phyloP scores from a whole-genome alignment of 2,329 filamentous ascomycete species.

The Colletotrichum graminicola region DNA sequence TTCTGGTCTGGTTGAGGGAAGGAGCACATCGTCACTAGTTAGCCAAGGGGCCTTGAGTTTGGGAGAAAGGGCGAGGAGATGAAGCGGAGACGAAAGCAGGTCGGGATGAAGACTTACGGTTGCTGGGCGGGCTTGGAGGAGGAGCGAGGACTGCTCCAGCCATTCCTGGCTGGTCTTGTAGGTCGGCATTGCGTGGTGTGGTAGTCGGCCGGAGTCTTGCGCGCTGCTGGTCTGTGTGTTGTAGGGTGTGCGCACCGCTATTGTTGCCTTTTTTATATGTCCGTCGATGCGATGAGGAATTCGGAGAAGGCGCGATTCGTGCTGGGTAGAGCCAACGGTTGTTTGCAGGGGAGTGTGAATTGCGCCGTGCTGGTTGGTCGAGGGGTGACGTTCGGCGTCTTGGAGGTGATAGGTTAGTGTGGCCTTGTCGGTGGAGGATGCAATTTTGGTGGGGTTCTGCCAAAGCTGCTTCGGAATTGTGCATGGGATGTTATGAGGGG shows the following conservation, averaged over 20 bases:
- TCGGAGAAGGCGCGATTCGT: no score
- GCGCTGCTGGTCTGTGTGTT: not conserved
- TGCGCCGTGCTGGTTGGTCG: slow-evolving; percentile 12
- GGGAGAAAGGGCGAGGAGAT: not conserved
- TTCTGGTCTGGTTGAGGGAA: slow-evolving; percentile 73
- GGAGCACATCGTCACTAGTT: slow-evolving; percentile 21
- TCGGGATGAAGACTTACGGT: slow-evolving; percentile 70
- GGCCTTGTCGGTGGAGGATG: slow-evolving; percentile 22
- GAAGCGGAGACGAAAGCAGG: not conserved
- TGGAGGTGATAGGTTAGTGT: not conserved
- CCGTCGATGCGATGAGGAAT: not conserved
- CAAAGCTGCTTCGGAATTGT: not conserved
- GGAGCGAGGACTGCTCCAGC: slow-evolving; percentile 87
- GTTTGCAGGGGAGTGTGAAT: slow-evolving; percentile 8
- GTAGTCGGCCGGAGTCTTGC: slow-evolving; percentile 7
- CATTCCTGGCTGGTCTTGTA: slow-evolving; percentile 88
- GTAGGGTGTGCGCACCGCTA: not conserved
- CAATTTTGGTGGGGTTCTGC: slow-evolving; percentile 37
- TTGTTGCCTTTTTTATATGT: not conserved
- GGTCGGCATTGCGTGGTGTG: slow-evolving; percentile 76
- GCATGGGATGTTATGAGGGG: slow-evolving; percentile 13
- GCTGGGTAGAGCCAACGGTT: not conserved
- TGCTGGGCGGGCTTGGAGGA: slow-evolving; percentile 86
- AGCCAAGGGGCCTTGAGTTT: not conserved
- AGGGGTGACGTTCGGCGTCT: slow-evolving; percentile 22